These are phyloP conservation scores for Royoungia palumana DNA, from an alignment of 768 basidiomycete species.

Conservation along the genomic window DNA sequence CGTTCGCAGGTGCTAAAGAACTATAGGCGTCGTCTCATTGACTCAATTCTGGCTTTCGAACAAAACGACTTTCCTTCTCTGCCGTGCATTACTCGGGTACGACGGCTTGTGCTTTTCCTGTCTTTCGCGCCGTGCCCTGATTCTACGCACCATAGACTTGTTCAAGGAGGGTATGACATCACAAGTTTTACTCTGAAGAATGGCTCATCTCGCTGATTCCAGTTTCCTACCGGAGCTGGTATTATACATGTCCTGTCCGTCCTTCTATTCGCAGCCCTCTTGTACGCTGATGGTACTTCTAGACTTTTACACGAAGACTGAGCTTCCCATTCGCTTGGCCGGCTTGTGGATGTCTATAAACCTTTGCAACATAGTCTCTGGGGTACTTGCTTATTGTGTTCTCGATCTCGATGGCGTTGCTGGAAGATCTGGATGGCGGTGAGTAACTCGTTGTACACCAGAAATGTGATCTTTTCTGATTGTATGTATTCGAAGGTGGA, in stretches of 20 bases:
- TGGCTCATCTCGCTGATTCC: not conserved
- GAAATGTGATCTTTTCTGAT: not conserved
- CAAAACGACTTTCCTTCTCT: constrained; percentile 45
- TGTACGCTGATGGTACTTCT: not conserved
- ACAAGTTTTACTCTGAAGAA: no score
- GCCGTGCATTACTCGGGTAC: constrained; percentile 47
- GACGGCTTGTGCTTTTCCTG: not conserved
- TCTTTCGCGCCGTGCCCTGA: not conserved
- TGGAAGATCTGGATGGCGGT: constrained; percentile 16
- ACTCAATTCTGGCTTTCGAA: constrained; percentile 56
- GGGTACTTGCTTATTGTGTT: constrained; percentile 65
- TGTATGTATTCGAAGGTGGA: constrained; percentile 32
- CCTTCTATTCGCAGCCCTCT: not conserved
- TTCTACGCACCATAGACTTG: constrained; percentile 22
- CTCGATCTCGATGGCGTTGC: constrained; percentile 26
- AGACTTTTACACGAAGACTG: constrained; percentile 54
- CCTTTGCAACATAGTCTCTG: constrained; percentile 48
- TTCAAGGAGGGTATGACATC: constrained; percentile 46
- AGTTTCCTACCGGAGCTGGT: constrained; percentile 60
- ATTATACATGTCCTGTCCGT: constrained; percentile 57
- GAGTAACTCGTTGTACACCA: constrained; percentile 22
- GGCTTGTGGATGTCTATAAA: constrained; percentile 69
- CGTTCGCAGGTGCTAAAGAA: not conserved
- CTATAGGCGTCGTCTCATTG: constrained; percentile 40
- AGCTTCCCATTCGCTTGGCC: constrained; percentile 51